Evolutionary conservation across 2,329 filamentous ascomycete genomes (phyloP).

Genomic region (Cercospora brassicicola): DNA sequence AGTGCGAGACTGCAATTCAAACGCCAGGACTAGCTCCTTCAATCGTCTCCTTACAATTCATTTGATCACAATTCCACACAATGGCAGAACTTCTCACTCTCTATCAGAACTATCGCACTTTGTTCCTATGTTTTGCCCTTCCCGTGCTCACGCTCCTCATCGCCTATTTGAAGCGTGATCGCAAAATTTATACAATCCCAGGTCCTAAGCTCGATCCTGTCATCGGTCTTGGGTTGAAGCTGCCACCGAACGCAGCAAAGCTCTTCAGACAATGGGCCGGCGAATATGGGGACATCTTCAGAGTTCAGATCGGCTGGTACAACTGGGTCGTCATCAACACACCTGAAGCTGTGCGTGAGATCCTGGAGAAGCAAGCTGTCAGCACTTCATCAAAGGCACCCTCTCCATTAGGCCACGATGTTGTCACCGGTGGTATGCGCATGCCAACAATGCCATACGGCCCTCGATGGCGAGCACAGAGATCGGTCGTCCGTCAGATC

Average conservation of each 20-base stretch:
- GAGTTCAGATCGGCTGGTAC: background rate
- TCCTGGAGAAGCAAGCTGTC: background rate
- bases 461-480: background rate
- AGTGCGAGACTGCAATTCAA: background rate
- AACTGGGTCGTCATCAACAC: constrained; percentile 5
- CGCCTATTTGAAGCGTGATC: background rate
- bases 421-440: background rate
- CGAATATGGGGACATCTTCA: constrained; percentile 3
- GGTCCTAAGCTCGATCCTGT: background rate
- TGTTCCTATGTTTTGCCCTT: background rate
- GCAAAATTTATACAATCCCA: background rate
- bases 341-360: constrained; percentile 1
- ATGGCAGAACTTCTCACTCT: background rate
- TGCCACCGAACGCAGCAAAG: background rate
- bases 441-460: background rate
- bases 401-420: background rate
- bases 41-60: background rate
- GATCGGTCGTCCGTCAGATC: background rate
- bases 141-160: background rate
- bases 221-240: background rate
- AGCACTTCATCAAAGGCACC: background rate
- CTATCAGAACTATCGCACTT: background rate
- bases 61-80: background rate
- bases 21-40: background rate
- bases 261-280: background rate